phyloP scores from a whole-genome alignment of 1,284 basidiomycete species.

The Golubevia sp. region DNA sequence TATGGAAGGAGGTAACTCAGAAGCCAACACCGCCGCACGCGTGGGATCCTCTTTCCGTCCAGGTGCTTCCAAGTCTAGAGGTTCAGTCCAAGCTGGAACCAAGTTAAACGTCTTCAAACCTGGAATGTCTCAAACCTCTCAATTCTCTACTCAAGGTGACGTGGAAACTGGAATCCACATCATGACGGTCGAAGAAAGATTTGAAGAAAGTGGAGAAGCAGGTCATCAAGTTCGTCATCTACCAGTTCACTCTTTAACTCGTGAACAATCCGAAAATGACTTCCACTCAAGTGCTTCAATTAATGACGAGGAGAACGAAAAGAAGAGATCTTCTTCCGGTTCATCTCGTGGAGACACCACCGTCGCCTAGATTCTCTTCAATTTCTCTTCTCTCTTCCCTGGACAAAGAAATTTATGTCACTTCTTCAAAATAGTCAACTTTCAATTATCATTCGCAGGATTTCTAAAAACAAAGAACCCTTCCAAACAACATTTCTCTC shows the following conservation, averaged over 20 bases:
- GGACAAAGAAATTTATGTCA: too few relatives aligned
- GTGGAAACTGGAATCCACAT: constrained; percentile 35
- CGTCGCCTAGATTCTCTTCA: too few relatives aligned
- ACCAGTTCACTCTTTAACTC: background rate
- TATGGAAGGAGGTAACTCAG: constrained; percentile 17
- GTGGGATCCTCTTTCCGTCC: background rate
- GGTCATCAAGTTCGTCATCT: constrained; percentile 7
- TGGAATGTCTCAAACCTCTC: constrained; percentile 1
- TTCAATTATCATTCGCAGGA: too few relatives aligned
- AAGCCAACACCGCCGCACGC: background rate
- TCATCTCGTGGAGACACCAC: too few relatives aligned
- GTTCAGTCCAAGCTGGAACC: background rate
- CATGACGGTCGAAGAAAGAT: constrained; percentile 41
- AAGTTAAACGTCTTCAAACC: background rate
- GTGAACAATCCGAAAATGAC: background rate
- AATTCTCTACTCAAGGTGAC: constrained; percentile 9
- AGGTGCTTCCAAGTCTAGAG: background rate
- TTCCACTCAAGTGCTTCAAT: too few relatives aligned
- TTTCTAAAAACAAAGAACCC: too few relatives aligned
- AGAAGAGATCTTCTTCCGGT: too few relatives aligned
- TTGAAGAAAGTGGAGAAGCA: constrained; percentile 32
- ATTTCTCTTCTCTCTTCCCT: too few relatives aligned
- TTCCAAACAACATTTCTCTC: too few relatives aligned
- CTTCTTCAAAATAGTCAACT: too few relatives aligned
- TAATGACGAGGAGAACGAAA: too few relatives aligned